A percentile compares a stretch with the other conserved stretches of the same genome.
These are phyloP conservation scores for Podosphaera aphanis DNA, from an alignment of 2,329 filamentous ascomycete species.

Conservation along the genomic window DNA sequence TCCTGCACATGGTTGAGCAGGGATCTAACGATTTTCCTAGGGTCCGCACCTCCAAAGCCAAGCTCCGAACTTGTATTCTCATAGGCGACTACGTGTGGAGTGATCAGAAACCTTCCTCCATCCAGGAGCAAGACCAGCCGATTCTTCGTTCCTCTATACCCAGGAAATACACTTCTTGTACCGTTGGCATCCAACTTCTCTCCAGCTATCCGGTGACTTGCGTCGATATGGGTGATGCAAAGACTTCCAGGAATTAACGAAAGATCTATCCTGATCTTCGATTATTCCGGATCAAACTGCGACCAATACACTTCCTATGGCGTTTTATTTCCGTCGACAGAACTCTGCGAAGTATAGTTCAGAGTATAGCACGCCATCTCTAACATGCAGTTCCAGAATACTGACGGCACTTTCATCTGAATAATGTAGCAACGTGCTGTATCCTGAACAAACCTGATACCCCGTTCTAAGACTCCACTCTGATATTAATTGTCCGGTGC, in stretches of 20 bases:
- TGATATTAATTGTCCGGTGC: too few relatives aligned
- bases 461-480: too few relatives aligned
- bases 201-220: not conserved
- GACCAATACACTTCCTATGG: constrained; percentile 1
- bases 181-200: not conserved
- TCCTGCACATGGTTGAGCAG: too few relatives aligned
- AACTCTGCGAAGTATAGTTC: not conserved
- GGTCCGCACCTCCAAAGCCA: too few relatives aligned
- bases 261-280: not conserved
- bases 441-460: too few relatives aligned
- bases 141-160: not conserved
- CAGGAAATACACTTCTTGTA: constrained; percentile 1
- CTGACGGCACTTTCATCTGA: not conserved
- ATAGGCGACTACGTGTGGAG: too few relatives aligned
- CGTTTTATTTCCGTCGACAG: not conserved
- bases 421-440: not conserved
- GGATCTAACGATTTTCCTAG: too few relatives aligned
- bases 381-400: constrained; percentile 1
- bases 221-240: not conserved
- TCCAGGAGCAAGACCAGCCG: not conserved
- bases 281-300: not conserved
- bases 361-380: not conserved
- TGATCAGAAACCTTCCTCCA: not conserved
- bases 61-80: too few relatives aligned
- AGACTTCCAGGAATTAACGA: not conserved